Percentiles rank a stretch among this genome's conserved stretches.
Evolutionary conservation across 2,329 filamentous ascomycete genomes (phyloP).

Genomic region (Colletotrichum sp.): DNA sequence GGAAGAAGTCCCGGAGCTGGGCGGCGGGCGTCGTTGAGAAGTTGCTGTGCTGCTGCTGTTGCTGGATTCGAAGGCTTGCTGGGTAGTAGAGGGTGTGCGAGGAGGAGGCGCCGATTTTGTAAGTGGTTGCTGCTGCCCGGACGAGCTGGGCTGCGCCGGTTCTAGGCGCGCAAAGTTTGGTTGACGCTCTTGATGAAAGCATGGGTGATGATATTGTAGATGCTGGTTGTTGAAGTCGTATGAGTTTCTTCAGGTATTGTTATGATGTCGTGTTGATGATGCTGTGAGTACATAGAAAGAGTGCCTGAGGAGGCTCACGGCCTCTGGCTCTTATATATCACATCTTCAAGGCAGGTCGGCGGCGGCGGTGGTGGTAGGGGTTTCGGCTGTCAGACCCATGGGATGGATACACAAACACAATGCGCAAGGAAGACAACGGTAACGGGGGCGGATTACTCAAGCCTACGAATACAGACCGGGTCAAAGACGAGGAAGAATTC

Average conservation of each 20-base stretch:
- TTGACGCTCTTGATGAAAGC: constrained; percentile 30
- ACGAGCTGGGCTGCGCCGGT: constrained; percentile 29
- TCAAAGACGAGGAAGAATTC: not conserved
- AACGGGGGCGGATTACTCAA: not conserved
- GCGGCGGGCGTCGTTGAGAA: constrained; percentile 56
- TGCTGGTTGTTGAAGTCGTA: not conserved
- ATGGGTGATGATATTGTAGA: constrained; percentile 22
- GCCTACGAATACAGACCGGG: constrained; percentile 19
- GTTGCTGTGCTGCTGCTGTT: constrained; percentile 25
- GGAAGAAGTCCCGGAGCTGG: constrained; percentile 66
- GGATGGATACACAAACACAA: not conserved
- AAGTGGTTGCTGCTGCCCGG: constrained; percentile 21
- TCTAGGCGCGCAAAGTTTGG: constrained; percentile 28
- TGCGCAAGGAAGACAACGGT: not conserved
- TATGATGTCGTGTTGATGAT: not conserved
- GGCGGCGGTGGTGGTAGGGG: not conserved
- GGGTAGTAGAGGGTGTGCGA: constrained; percentile 7
- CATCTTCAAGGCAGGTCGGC: not conserved
- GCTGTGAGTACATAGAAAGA: not conserved
- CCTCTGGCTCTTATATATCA: constrained; percentile 12
- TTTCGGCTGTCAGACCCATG: not conserved
- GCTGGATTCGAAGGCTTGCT: constrained; percentile 32
- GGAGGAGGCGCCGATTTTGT: constrained; percentile 2
- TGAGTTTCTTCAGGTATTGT: not conserved
- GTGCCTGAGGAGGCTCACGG: constrained; percentile 6